Percentiles rank a stretch among this genome's conserved stretches.
Conservation (phyloP, 75 land plant genomes). For the Azolla pinnata region DNA sequence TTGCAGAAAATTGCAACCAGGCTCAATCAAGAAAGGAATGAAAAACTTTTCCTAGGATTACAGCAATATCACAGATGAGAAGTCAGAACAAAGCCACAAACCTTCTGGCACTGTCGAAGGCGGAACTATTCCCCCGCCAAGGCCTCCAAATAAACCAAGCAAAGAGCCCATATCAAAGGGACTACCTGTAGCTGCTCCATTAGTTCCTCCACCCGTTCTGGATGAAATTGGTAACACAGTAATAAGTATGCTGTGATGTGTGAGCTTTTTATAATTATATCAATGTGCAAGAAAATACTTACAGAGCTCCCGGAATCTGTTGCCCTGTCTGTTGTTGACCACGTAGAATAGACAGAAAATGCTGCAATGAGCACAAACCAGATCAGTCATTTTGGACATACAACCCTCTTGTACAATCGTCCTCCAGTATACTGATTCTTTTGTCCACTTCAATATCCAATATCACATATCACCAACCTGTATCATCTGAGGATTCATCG, state of each 20-base stretch:
- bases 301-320: slow-evolving; percentile 44
- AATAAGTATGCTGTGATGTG: neutral
- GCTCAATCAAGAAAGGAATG: too few relatives aligned
- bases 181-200: slow-evolving; percentile 17
- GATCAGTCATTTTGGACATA: too few relatives aligned
- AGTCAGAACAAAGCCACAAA: too few relatives aligned
- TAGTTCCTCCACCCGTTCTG: slow-evolving; percentile 32
- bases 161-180: slow-evolving; percentile 23
- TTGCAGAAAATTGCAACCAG: too few relatives aligned
- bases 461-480: slow-evolving; percentile 66
- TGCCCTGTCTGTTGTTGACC: slow-evolving; percentile 30
- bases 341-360: slow-evolving; percentile 52
- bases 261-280: too few relatives aligned
- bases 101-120: slow-evolving; percentile 21
- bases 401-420: too few relatives aligned
- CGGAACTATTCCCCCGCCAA: slow-evolving; percentile 17
- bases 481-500: slow-evolving; percentile 70
- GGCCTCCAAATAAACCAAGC: slow-evolving; percentile 42
- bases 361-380: slow-evolving; percentile 48
- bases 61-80: too few relatives aligned
- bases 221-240: neutral
- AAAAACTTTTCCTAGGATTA: too few relatives aligned
- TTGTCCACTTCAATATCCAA: too few relatives aligned
- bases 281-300: too few relatives aligned
- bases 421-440: too few relatives aligned